Evolutionary conservation across 2,329 filamentous ascomycete species (phyloP), one percentile per base, ranked within the genome.

Genomic region (Ophiognomonia clavigignenti-juglandacearum): DNA sequence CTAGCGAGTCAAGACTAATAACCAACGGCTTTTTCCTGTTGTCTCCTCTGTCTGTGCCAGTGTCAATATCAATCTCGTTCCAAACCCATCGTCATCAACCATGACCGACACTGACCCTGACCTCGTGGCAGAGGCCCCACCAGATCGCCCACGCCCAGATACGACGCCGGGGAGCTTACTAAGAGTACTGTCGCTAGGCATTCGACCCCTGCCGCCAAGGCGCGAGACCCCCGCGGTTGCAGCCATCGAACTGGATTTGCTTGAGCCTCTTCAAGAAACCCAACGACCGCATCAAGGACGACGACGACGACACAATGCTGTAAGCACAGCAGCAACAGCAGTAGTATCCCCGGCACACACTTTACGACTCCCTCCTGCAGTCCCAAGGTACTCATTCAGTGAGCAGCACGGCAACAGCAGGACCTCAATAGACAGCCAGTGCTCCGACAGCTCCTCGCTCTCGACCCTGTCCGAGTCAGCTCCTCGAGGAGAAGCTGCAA

Each of bases 221-320:
- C 16, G 7, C 34, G 34, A 20, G n/a, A 2, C 20, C 11, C 9
- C 20, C 36, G 9, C 27, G 19, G 18, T 40, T 13, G 16, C 29
- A 24, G 29, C 19, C 31, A 10, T 48, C 37, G 49, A 52, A 24
- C 34, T 52, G 42, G 39, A 46, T 32, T 43, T 46, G 20, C 42
- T 52, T 6, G 39, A 26, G 16, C 36, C 39, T 38, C 46, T 40
- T 40, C 39, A n/a, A n/a, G 22, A 10, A 16, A n/a, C 34, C 27
- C 20, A 39, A 22, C 36, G 27, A n/a, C 34, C 8, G 8, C 34
- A 36, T 5, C 16, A 10, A 4, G 18, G 18, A 9, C 16, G 13
- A 36, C 16, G 38, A 24, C 29, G 18, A 34, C 44, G 29, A 42
- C 45, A 32, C 31, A 26, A 36, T 31, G 41, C 35, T 3, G 39